Percentiles rank a stretch among this genome's conserved stretches.
phyloP scores from a whole-genome alignment of 495 filamentous ascomycete genomes.

The Neurospora sp. region DNA sequence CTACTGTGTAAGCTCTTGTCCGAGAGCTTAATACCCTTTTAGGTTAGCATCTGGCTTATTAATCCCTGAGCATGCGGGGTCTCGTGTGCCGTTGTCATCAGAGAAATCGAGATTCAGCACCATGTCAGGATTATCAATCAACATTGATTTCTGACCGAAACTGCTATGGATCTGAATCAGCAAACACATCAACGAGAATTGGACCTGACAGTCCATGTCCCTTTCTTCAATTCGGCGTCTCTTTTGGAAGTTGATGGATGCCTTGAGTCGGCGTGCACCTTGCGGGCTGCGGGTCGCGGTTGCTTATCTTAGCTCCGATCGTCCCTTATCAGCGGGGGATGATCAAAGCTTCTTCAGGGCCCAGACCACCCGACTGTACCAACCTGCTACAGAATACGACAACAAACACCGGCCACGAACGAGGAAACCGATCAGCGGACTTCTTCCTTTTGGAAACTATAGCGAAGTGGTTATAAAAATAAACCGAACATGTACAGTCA shows the following conservation, averaged over 20 bases:
- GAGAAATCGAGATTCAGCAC: background rate
- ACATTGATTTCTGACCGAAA: background rate
- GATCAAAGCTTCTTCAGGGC: background rate
- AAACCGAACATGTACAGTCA: too few relatives aligned
- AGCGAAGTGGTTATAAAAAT: too few relatives aligned
- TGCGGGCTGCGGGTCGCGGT: background rate
- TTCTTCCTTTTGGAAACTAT: too few relatives aligned
- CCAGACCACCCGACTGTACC: background rate
- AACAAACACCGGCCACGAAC: too few relatives aligned
- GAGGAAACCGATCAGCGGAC: too few relatives aligned
- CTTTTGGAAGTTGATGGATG: background rate
- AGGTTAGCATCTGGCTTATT: background rate
- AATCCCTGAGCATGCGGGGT: background rate
- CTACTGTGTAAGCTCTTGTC: background rate
- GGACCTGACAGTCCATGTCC: background rate
- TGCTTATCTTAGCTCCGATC: background rate
- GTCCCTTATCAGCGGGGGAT: background rate
- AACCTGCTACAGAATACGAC: background rate
- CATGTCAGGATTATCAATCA: background rate
- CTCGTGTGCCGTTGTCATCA: background rate
- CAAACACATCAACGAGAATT: background rate
- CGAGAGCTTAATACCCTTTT: background rate
- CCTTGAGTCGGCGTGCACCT: background rate
- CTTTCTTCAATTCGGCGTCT: background rate
- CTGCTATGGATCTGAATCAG: background rate